phyloP scores from a whole-genome alignment of 2,329 filamentous ascomycete species.

The Monilinia laxa region DNA sequence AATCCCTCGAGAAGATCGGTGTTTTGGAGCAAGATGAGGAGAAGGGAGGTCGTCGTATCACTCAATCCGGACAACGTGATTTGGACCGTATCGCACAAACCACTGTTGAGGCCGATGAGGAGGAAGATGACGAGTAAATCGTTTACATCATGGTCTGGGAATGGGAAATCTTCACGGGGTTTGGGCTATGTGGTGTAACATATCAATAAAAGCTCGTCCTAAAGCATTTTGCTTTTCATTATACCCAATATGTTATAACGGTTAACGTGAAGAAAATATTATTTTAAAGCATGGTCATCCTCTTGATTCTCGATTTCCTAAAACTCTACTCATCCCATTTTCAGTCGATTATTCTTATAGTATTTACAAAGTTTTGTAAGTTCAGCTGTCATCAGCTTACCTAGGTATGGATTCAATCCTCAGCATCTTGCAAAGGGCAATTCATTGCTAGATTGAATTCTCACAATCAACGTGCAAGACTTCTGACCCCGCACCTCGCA shows the following conservation, averaged over 20 bases:
- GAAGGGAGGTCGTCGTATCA: conserved; percentile 97
- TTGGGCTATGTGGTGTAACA: conserved; percentile 30
- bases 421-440: not conserved
- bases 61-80: conserved; percentile 97
- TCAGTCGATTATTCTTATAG: not conserved
- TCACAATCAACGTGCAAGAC: no score
- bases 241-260: conserved; percentile 20
- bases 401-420: no score
- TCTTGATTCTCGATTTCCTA: not conserved
- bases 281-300: not conserved
- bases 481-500: not conserved
- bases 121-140: conserved; percentile 67
- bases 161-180: conserved; percentile 29
- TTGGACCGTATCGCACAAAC: conserved; percentile 93
- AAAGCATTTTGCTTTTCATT: conserved; percentile 23
- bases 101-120: conserved; percentile 70
- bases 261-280: conserved; percentile 13
- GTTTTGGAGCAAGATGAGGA: conserved; percentile 97
- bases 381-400: not conserved
- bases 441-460: not conserved
- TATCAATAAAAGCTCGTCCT: conserved; percentile 23
- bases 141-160: conserved; percentile 28
- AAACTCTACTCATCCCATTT: not conserved
- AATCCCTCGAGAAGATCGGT: conserved; percentile 98
- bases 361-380: not conserved